Evolutionary conservation across 345 rosid genomes (phyloP), one percentile per base, ranked within the genome.

Genomic region (Alliaria petiolata): DNA sequence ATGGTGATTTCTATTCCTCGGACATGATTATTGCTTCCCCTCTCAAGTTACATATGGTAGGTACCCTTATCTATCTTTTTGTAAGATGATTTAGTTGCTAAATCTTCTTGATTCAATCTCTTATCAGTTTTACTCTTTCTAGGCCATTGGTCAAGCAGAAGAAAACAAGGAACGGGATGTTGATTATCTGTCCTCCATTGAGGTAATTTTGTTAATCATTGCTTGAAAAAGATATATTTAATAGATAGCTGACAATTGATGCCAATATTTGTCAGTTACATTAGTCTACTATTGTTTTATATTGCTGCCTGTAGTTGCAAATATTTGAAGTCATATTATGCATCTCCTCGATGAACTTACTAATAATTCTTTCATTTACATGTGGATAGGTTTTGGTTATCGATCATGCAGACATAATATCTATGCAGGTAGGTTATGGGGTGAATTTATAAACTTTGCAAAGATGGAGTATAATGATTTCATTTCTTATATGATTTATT

Each of bases 21-120:
- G 98, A 93, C 70, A 76, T 93, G 58, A 91, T 93, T 75, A 83
- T 93, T 76, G 96, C 97, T 71, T 93, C 98, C 76, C 95, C 97
- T 75, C 71, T 91, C 70, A 81, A 76, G 68, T 75, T 93, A 70
- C 84, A 81, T 50, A 62, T 79, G 33, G 96, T 93, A 86, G 78
- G 86, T 54, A 79, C 59, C 45, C 30, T 50, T 62, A 38, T 58
- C 52, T 57, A 60, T 72, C 19, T 30, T 53, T 22, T 40, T 9
- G 9, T 50, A 31, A 49, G 62, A 65, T 65, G 67, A 8, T 25
- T 65, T 13, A 50, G 36, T 34, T 39, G 8, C 39, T 34, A 70
- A 56, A 63, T 56, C 9, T 57, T 63, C 71, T 35, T 42, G 38
- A 49, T 65, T 15, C 39, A 22, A 3, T 33, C 45, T 19, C 59